These are phyloP conservation scores for Lipomyces oligophaga DNA, from an alignment of 805 yeast species.

Conservation along the genomic window DNA sequence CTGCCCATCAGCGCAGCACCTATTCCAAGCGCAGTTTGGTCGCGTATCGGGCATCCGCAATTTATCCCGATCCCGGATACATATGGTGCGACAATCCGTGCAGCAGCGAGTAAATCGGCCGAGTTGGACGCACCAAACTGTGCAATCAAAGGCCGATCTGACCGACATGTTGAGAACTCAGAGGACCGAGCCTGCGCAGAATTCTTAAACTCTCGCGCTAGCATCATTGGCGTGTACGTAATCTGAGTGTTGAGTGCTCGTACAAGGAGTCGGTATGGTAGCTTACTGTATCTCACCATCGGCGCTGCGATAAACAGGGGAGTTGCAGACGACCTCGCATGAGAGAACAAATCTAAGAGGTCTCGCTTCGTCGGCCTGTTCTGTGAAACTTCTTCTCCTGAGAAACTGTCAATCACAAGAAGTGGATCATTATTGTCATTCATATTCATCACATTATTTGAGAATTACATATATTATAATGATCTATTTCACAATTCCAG, in stretches of 20 bases:
- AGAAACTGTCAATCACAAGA: no score
- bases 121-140: slow-evolving; percentile 90
- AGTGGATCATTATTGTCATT: no score
- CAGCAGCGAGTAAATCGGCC: slow-evolving; percentile 73
- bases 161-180: slow-evolving; percentile 74
- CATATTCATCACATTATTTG: no score
- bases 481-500: no score
- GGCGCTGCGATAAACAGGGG: slow-evolving; percentile 80
- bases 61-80: slow-evolving; percentile 93
- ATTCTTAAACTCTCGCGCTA: slow-evolving; percentile 91
- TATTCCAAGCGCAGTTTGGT: slow-evolving; percentile 91
- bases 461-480: no score
- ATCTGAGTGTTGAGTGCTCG: slow-evolving; percentile 13
- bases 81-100: slow-evolving; percentile 82
- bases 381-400: no score
- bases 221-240: slow-evolving; percentile 81
- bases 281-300: slow-evolving; percentile 93
- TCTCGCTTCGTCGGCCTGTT: not conserved
- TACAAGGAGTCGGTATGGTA: slow-evolving; percentile 81
- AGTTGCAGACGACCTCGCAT: slow-evolving; percentile 33
- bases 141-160: slow-evolving; percentile 69
- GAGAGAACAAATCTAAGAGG: slow-evolving; percentile 3
- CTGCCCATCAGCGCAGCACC: slow-evolving; percentile 93
- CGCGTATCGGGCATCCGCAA: slow-evolving; percentile 97
- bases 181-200: slow-evolving; percentile 73